These are phyloP conservation scores for Amanita jacksonii DNA, from an alignment of 768 basidiomycete genomes.

Conservation along the genomic window DNA sequence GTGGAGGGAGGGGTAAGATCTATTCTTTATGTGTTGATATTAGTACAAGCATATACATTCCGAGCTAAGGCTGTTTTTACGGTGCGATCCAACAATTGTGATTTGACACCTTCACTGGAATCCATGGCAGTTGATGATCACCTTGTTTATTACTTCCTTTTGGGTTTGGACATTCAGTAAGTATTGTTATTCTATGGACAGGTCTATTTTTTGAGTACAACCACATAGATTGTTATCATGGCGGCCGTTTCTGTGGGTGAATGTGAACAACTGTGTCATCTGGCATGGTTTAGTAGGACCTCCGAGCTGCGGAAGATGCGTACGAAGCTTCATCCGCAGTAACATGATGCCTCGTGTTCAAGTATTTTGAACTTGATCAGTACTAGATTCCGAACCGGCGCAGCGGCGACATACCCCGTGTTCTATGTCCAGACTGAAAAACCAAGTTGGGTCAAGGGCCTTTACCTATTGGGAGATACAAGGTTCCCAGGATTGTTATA, in stretches of 20 bases:
- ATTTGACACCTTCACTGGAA: no score
- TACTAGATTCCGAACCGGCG: no score
- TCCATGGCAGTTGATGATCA: no score
- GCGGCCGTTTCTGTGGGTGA: no score
- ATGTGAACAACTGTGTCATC: no score
- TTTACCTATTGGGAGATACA: neutral
- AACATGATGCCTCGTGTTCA: neutral
- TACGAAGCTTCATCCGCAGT: neutral
- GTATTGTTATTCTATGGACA: no score
- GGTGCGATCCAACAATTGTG: no score
- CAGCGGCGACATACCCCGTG: constrained; percentile 2
- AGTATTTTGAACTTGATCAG: neutral
- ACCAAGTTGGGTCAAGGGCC: neutral
- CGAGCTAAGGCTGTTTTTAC: no score
- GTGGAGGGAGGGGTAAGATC: constrained; percentile 1
- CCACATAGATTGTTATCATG: constrained; percentile 1
- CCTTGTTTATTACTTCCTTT: no score
- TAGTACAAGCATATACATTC: constrained; percentile 1
- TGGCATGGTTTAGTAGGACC: neutral
- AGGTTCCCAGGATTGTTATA: constrained; percentile 2
- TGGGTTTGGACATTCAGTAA: no score
- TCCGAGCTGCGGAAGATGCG: neutral
- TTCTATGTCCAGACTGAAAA: neutral
- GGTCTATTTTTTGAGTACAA: no score
- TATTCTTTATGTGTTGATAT: neutral